phyloP scores from a whole-genome alignment of 1,284 basidiomycete genomes.

The Pseudozyma sp. region DNA sequence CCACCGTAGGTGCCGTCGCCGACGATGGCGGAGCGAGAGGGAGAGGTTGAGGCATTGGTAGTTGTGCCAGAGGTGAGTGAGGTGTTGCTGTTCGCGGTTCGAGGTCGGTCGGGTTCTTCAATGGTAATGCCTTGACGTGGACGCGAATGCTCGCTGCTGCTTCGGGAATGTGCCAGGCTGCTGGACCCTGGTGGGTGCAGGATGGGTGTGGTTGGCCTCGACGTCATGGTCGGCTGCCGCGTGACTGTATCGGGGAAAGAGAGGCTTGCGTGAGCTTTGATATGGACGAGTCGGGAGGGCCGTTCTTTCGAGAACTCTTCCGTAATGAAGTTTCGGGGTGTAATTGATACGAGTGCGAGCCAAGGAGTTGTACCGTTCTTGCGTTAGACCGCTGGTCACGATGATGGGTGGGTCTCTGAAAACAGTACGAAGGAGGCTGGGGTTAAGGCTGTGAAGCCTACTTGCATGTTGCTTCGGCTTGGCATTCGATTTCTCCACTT shows the following conservation, averaged over 20 bases:
- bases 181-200: constrained; percentile 32
- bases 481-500: neutral
- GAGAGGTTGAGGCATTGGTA: constrained; percentile 18
- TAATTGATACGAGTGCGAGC: too few relatives aligned
- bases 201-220: constrained; percentile 38
- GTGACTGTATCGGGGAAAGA: neutral
- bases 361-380: too few relatives aligned
- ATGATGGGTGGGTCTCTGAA: too few relatives aligned
- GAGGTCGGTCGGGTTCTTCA: constrained; percentile 42
- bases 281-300: too few relatives aligned
- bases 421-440: too few relatives aligned
- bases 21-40: constrained; percentile 31
- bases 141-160: constrained; percentile 35
- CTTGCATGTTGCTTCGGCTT: too few relatives aligned
- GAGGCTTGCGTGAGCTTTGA: too few relatives aligned
- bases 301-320: too few relatives aligned
- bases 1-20: constrained; percentile 57
- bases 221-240: constrained; percentile 10
- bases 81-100: constrained; percentile 19
- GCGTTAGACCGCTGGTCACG: too few relatives aligned
- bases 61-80: constrained; percentile 26
- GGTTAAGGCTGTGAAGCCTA: too few relatives aligned
- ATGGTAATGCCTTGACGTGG: constrained; percentile 42
- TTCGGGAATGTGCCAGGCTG: constrained; percentile 26
- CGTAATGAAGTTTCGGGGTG: too few relatives aligned